Conservation (phyloP, 2,329 filamentous ascomycete genomes). For the Ophiocordyceps camponoti-floridani region DNA sequence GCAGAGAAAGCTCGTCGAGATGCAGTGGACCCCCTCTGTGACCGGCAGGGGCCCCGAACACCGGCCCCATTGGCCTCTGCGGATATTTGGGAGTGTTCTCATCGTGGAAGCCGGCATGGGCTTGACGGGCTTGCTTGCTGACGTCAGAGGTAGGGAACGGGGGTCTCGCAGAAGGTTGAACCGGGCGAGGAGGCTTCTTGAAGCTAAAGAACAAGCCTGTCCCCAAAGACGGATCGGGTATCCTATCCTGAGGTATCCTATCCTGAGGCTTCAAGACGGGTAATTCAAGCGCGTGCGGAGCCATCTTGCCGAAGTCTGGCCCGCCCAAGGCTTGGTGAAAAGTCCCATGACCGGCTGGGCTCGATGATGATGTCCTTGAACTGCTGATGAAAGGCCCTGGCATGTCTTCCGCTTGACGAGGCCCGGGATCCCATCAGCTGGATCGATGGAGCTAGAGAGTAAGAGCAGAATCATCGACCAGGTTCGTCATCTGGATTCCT, state of each 20-base stretch:
- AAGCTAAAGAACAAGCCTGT: slow-evolving; percentile 5
- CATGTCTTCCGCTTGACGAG: neutral
- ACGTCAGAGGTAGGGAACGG: neutral
- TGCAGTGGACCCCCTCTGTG: neutral
- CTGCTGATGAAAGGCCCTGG: neutral
- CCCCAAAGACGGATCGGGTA: slow-evolving; percentile 3
- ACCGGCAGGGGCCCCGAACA: neutral
- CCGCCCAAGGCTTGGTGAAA: neutral
- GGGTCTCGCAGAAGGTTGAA: slow-evolving; percentile 4
- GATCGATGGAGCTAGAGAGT: neutral
- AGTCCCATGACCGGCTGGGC: neutral
- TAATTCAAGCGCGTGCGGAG: neutral
- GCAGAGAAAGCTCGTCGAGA: slow-evolving; percentile 1
- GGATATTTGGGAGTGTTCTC: neutral
- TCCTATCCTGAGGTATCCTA: neutral
- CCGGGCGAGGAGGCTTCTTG: slow-evolving; percentile 4
- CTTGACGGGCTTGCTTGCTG: neutral
- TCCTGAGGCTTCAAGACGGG: neutral
- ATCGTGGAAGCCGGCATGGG: neutral
- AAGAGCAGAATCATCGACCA: neutral
- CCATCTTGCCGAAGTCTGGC: neutral
- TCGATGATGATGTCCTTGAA: neutral
- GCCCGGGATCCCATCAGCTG: neutral
- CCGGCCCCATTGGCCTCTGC: neutral
- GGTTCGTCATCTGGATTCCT: neutral